Base-by-base conservation (phyloP, 305 asterid genomes). In the Petunia hybrid region DNA sequence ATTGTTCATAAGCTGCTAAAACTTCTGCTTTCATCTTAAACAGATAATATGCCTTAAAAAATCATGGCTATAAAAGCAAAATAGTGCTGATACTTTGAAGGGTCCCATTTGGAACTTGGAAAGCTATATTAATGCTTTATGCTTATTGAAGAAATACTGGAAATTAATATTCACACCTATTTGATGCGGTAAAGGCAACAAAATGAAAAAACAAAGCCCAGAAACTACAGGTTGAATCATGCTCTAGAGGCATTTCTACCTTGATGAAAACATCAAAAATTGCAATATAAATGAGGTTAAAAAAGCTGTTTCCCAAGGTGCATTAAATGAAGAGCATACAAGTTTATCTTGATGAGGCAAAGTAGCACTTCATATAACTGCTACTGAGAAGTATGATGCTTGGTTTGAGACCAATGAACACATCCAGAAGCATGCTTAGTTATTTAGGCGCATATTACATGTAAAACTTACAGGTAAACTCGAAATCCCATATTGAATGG, bases 401-500 rank as follows among this genome's bases (percentile, higher is more conserved):
- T 69, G 56, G 6, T 31, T 9, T 9, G 59, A 45, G 77, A 69
- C 59, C 41, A 45, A 22, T 43, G 59, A 69, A 45, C 10, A 69
- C 41, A 46, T 69, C 59, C 59, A 69, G 59, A 36, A 43, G 59
- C 76, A 10, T 8, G 45, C 57, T 66, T 66, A 40, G 51, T 61
- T 79, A 67, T 60, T 80, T 16, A 61, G 75, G n/a, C n/a, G n/a
- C n/a, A n/a, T n/a, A n/a, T n/a, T n/a, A 41, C 74, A 63, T 61
- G 63, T 31, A 76, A 45, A 61, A 84, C 92, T 89, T 81, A 89
- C 94, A 42, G 88, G 86, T 35, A 89, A 75, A 80, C 89, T 83
- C 60, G 90, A 87, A 80, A 87, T 91, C 70, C 95, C 93, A 78
- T 76, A 56, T n/a, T 81, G 93, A 66, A 79, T 56, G 67, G 88